A percentile compares a stretch with the other conserved stretches of the same genome.
Conservation (phyloP, 2,329 filamentous ascomycete species). For the Daldinia sp. region DNA sequence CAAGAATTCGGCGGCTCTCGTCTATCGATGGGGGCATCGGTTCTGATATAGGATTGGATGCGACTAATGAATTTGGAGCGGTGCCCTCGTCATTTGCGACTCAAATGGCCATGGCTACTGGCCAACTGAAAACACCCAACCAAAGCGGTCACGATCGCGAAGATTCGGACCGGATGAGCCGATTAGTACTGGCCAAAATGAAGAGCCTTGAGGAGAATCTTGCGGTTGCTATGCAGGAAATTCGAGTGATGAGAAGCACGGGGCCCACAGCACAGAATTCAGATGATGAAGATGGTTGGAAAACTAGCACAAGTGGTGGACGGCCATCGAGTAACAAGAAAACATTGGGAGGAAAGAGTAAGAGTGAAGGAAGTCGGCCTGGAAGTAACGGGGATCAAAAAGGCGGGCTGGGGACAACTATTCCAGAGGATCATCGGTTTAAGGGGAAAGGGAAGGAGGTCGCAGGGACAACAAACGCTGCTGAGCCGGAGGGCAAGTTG, state of each 20-base stretch:
- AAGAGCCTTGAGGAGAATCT: constrained; percentile 93
- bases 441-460: constrained; percentile 61
- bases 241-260: constrained; percentile 67
- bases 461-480: constrained; percentile 47
- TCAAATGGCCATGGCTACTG: constrained; percentile 78
- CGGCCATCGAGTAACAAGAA: constrained; percentile 13
- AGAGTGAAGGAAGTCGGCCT: constrained; percentile 45
- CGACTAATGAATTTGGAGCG: constrained; percentile 67
- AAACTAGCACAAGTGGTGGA: constrained; percentile 21
- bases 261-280: constrained; percentile 62
- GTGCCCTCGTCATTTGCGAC: constrained; percentile 82
- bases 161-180: constrained; percentile 74
- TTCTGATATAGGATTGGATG: constrained; percentile 72
- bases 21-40: constrained; percentile 77
- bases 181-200: constrained; percentile 88
- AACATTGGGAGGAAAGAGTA: constrained; percentile 7
- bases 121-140: constrained; percentile 60
- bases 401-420: constrained; percentile 34
- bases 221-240: constrained; percentile 82
- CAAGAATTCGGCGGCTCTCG: constrained; percentile 59
- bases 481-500: constrained; percentile 30
- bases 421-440: constrained; percentile 41
- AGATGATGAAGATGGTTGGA: constrained; percentile 53
- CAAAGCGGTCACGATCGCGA: constrained; percentile 47
- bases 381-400: constrained; percentile 54